Evolutionary conservation across 2,329 filamentous ascomycete species (phyloP), one percentile per base, ranked within the genome.

Genomic region (Fusarium continuum): DNA sequence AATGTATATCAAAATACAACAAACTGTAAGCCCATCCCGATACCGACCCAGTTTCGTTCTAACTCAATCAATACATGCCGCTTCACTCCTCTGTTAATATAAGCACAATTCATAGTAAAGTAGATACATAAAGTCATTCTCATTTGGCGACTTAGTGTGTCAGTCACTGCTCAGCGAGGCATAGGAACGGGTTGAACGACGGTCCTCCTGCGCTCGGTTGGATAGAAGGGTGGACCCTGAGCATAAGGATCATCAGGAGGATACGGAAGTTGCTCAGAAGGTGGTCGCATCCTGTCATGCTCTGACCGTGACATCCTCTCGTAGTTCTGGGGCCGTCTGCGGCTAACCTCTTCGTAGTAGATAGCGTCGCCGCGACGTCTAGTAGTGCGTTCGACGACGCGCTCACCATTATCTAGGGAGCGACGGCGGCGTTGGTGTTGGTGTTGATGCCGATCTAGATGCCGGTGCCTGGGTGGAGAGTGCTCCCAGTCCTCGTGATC

Each of bases 401-500:
- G 61, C 19, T 55, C 65, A 2, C 46, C 60, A 17, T 41, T 35
- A 17, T 63, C 62, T 1, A 45, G 39, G 4, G 55, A 41, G 23
- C 58, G 67, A 35, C 47, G 69, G 10, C 57, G 62, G 6, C 46
- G 56, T 22, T 38, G 52, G 45, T 51, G 60, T 20, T 48, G 59
- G 8, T 59, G 55, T 22, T 56, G 16, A 40, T 31, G 39, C 8
- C 56, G 56, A 17, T 61, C 55, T 39, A 49, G 31, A 36, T 57
- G 47, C 13, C 41, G 61, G 19, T 68, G 65, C 35, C 61, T 67
- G 28, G 51, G 14, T 16, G 40, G 45, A 6, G 45, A 19, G 20
- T 53, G 63, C 43, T 72, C 72, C 73, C 74, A 76, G 16, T 73
- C 66, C 10, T 75, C 70, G 23, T 72, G 64, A 16, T 65, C 72